phyloP scores from a whole-genome alignment of 2,329 filamentous ascomycete genomes.

The Aspergillus hiratsukae region DNA sequence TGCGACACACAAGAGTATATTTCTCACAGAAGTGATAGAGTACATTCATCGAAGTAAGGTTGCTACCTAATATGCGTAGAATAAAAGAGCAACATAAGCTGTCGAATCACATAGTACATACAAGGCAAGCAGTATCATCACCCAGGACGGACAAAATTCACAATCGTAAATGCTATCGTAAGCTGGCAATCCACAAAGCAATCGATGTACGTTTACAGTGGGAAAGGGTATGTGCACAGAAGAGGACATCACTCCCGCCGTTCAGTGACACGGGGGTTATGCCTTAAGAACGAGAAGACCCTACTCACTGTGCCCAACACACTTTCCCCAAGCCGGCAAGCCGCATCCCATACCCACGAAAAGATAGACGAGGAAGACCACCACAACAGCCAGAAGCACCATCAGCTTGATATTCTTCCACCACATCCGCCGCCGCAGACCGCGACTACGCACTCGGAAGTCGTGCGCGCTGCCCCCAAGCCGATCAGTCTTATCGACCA shows the following conservation, averaged over 20 bases:
- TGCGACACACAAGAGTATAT: not conserved
- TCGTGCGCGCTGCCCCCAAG: conserved; percentile 84
- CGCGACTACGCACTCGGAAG: conserved; percentile 81
- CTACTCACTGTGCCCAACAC: conserved; percentile 28
- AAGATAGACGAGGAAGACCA: conserved; percentile 65
- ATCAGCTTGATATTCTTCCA: conserved; percentile 99
- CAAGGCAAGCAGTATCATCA: not conserved
- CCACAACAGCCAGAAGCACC: conserved; percentile 68
- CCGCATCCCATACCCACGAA: conserved; percentile 71
- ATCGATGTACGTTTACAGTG: conserved; percentile 7
- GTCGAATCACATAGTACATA: not conserved
- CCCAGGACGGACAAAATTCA: not conserved
- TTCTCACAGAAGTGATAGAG: not conserved
- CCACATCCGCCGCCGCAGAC: conserved; percentile 93
- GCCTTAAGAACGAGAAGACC: not conserved
- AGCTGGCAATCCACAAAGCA: not conserved
- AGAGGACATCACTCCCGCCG: not conserved
- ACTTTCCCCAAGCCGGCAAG: conserved; percentile 52
- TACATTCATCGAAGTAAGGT: not conserved
- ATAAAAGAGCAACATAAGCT: not conserved
- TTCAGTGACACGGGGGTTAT: not conserved
- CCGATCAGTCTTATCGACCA: conserved; percentile 95
- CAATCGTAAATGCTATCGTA: not conserved
- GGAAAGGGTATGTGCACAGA: not conserved
- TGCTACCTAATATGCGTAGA: not conserved